A percentile compares a stretch with the other conserved stretches of the same genome.
Conservation (phyloP, 1,139 yeast genomes). For the Trichomonascaceae sp. region DNA sequence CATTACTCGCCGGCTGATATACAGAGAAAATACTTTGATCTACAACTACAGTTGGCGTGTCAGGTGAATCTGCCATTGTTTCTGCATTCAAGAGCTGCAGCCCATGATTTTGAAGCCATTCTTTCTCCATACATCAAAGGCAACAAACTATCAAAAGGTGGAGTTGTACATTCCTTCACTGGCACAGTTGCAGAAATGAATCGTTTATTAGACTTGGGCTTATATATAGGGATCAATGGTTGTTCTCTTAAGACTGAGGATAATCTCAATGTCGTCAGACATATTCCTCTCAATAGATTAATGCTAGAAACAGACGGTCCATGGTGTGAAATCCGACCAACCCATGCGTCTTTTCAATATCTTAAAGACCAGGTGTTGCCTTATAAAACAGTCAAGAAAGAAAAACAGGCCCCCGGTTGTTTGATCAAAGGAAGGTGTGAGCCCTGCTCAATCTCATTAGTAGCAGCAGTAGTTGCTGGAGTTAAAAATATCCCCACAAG, state of each 20-base stretch:
- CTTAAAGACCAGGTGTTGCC: constrained; percentile 41
- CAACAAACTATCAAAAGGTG: constrained; percentile 36
- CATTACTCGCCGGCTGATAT: constrained; percentile 63
- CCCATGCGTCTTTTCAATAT: constrained; percentile 67
- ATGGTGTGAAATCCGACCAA: constrained; percentile 89
- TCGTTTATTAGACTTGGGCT: constrained; percentile 49
- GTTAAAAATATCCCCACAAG: constrained; percentile 47
- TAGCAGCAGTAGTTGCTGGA: constrained; percentile 70
- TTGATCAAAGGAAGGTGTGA: constrained; percentile 83
- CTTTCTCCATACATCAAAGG: constrained; percentile 49
- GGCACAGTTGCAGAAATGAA: constrained; percentile 62
- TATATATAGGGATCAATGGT: constrained; percentile 82
- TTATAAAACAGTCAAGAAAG: constrained; percentile 59
- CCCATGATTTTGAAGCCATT: constrained; percentile 66
- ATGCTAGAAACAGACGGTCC: constrained; percentile 96
- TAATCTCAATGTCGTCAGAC: constrained; percentile 58
- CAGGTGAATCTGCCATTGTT: constrained; percentile 65
- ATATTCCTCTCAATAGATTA: constrained; percentile 61
- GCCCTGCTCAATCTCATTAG: constrained; percentile 77
- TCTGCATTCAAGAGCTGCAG: constrained; percentile 84
- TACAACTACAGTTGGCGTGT: constrained; percentile 58
- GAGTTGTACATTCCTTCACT: constrained; percentile 92
- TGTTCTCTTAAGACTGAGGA: constrained; percentile 80
- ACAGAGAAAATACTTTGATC: constrained; percentile 61
- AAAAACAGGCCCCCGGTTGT: constrained; percentile 43